A percentile compares a stretch with the other conserved stretches of the same genome.
phyloP scores from a whole-genome alignment of 352 stramenopile species.

The Thraustotheca clavata region DNA sequence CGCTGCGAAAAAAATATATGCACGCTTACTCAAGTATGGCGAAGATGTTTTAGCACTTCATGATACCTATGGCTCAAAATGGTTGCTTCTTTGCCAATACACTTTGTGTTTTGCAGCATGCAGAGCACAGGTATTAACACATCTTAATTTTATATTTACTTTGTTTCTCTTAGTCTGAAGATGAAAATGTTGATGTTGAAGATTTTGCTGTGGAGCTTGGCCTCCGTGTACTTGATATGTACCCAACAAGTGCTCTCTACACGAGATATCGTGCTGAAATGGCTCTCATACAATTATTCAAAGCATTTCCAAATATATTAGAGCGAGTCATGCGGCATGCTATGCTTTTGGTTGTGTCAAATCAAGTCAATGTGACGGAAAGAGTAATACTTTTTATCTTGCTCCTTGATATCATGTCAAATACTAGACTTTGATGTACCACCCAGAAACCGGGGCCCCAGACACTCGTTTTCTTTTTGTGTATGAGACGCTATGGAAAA shows the following conservation, averaged over 20 bases:
- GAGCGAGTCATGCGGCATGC: conserved; percentile 49
- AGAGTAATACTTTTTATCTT: conserved; percentile 23
- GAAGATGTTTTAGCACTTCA: conserved; percentile 57
- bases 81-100: conserved; percentile 18
- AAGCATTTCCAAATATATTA: conserved; percentile 31
- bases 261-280: conserved; percentile 38
- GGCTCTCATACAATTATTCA: conserved; percentile 38
- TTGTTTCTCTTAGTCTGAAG: not conserved
- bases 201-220: conserved; percentile 1
- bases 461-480: conserved; percentile 72
- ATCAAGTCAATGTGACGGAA: conserved; percentile 36
- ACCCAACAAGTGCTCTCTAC: conserved; percentile 8
- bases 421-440: conserved; percentile 44
- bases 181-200: not conserved
- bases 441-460: conserved; percentile 59
- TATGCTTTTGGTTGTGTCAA: conserved; percentile 62
- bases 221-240: conserved; percentile 1
- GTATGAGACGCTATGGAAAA: conserved; percentile 58
- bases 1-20: conserved; percentile 56
- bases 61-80: conserved; percentile 23
- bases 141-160: not conserved
- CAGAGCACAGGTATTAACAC: not conserved
- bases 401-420: not conserved
- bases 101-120: conserved; percentile 9
- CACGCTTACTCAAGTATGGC: conserved; percentile 51